Base-by-base conservation (phyloP, 306 rosid species). In the Lotus japonicus region DNA sequence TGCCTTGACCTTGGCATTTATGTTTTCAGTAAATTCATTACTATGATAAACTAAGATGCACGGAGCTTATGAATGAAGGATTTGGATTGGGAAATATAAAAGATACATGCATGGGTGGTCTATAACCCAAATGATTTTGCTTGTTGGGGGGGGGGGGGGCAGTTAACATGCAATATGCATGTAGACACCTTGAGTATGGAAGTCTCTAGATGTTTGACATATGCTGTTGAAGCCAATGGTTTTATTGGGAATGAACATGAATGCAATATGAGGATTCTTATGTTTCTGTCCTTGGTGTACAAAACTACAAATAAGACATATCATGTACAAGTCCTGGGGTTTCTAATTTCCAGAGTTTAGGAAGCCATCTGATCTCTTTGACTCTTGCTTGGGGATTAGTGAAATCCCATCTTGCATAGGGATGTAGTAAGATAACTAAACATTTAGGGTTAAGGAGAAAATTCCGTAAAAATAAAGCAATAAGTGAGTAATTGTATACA, bases 261-360 rank as follows among this genome's bases (percentile, higher is more conserved):
- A 64, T 57, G 68, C 46, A 55, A 35, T 59, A 9, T 70, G 45
- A 55, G 38, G 68, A 17, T 77, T 77, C 15, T 21, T 15, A 16
- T 55, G 49, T 54, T 71, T 48, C 73, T 11, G 21, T 26, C 43
- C 50, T 17, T 55, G 39, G 18, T 54, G 48, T 50, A 38, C 55
- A 14, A 33, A 46, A n/a, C n/a, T 58, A 50, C 71, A 33, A 51
- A 58, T 67, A 68, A 39, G 74, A 12, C 38, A 18, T 52, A 51
- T 17, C 77, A n/a, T 64, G 56, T 64, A 42, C 38, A 18, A 46
- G 44, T 70, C 57, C 21, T 6, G 16, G 42, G 48, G 31, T 56
- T 66, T 8, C 41, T 49, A 9, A 12, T 53, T 56, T 50, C 43
- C 39, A 49, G 53, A 14, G 39, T 53, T 43, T 42, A 7, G n/a